A percentile compares a stretch with the other conserved stretches of the same genome.
phyloP scores from a whole-genome alignment of 176 grass and related monocot genomes.

The Aegilops speltoides region DNA sequence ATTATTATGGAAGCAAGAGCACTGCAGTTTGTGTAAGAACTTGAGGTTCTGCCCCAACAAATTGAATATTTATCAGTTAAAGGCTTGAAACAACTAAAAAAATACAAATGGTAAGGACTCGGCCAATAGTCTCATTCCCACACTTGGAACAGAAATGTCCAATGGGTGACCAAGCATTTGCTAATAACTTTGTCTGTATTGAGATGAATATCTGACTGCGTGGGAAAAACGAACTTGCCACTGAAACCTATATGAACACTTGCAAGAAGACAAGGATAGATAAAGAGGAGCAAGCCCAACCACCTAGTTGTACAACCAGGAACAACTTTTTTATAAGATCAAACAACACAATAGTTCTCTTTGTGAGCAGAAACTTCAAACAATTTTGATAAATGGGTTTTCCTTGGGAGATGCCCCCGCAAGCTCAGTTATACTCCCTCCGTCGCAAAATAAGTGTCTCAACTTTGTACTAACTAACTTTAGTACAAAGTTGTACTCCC shows the following conservation, averaged over 20 bases:
- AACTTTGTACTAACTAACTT: no score
- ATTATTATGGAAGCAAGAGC: neutral
- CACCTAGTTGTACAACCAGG: neutral
- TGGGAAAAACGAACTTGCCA: neutral
- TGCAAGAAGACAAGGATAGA: neutral
- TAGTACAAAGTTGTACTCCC: no score
- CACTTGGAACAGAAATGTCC: neutral
- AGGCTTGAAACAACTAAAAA: neutral
- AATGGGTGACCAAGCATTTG: neutral
- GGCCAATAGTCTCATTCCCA: no score
- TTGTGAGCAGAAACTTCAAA: neutral
- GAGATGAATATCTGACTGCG: neutral
- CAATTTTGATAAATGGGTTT: slow-evolving; percentile 21
- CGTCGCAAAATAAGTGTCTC: no score
- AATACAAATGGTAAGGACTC: neutral
- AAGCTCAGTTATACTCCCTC: neutral
- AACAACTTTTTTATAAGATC: neutral
- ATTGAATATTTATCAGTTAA: neutral
- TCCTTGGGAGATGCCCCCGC: slow-evolving; percentile 3
- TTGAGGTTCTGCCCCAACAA: neutral
- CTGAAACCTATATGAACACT: neutral
- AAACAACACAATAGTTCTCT: neutral
- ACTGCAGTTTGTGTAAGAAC: neutral
- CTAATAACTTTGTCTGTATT: neutral
- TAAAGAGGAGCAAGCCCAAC: neutral